Evolutionary conservation across 73 alveolate genomes (phyloP), one percentile per base, ranked within the genome.

Genomic region (Paramecium octaurelia): DNA sequence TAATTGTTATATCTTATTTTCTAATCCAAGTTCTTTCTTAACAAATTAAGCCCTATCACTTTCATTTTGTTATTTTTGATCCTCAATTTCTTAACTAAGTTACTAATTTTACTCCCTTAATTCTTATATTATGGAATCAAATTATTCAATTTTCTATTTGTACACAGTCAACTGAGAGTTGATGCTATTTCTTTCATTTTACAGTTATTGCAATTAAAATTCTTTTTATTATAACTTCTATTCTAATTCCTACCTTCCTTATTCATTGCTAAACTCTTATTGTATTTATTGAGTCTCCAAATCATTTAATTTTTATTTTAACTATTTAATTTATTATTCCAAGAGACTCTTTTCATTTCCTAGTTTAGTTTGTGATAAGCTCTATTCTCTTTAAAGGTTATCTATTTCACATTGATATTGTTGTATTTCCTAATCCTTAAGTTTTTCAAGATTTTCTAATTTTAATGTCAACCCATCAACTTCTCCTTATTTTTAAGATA

Each of bases 41-140:
- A 75, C 68, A 75, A 38, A 75, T 42, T 75, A 34, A 29, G 88
- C 88, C 10, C 88, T 75, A 36, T 75, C 88, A 34, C 38, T 42
- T 36, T 75, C 88, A 75, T 42, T 75, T 18, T 75, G 21, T 38
- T 75, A 42, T 36, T 75, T 35, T 6, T 29, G 11, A 75, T 75
- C 88, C 10, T 75, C 88, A 36, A 75, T 42, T 35, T 75, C 68
- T 5, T 35, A 38, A 21, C 12, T 12, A 21, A 75, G 14, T 75
- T 75, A 38, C 8, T 29, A 75, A 42, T 35, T 42, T 11, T 75
- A 42, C 2, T 75, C 88, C n/a, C 60, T 75, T 42, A 38, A 75
- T 23, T 75, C 88, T 29, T 36, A 29, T 42, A 75, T 29, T 12
- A 29, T 38, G 18, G 9, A 21, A 35, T 75, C 68, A 16, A 36